Evolutionary conservation across 2,329 filamentous ascomycete genomes (phyloP).

Genomic region (Colletotrichum filicis): DNA sequence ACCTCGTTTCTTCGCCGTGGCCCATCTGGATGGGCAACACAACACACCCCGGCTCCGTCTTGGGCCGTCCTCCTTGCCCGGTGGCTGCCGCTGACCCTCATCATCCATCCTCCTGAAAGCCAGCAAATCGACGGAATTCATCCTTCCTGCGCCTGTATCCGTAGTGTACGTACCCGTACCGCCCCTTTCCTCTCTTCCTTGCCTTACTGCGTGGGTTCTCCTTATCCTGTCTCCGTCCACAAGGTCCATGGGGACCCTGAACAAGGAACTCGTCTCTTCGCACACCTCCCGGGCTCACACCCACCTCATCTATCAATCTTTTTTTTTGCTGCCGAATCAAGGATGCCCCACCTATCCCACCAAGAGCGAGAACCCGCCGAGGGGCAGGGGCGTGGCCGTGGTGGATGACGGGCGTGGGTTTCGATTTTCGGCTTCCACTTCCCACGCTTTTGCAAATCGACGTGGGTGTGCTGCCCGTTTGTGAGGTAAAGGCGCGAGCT

Average conservation of each 20-base stretch:
- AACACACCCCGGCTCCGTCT: slow-evolving; percentile 15
- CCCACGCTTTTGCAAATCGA: neutral
- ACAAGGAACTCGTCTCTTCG: slow-evolving; percentile 23
- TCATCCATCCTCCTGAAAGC: slow-evolving; percentile 3
- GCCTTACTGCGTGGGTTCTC: neutral
- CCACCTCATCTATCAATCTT: neutral
- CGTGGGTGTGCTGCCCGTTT: slow-evolving; percentile 30
- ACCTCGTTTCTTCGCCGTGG: slow-evolving; percentile 18
- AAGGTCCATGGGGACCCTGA: slow-evolving; percentile 31
- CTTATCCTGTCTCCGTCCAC: slow-evolving; percentile 28
- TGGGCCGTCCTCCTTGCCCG: slow-evolving; percentile 24
- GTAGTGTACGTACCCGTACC: slow-evolving; percentile 4
- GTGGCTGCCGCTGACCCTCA: slow-evolving; percentile 28
- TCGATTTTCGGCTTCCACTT: neutral
- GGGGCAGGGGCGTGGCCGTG: slow-evolving; percentile 4
- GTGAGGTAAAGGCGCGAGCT: slow-evolving; percentile 27
- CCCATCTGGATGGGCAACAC: too few species aligned
- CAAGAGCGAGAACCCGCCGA: slow-evolving; percentile 9
- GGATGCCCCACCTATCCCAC: slow-evolving; percentile 20
- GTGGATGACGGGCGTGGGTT: neutral
- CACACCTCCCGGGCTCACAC: slow-evolving; percentile 1
- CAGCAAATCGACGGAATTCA: neutral
- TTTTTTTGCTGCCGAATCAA: slow-evolving; percentile 15
- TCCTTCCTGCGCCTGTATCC: neutral
- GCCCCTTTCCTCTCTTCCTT: neutral